Percentiles rank a stretch among this genome's conserved stretches.
Evolutionary conservation across 2,329 filamentous ascomycete genomes (phyloP).

Genomic region (Ophiostoma tasmaniense): DNA sequence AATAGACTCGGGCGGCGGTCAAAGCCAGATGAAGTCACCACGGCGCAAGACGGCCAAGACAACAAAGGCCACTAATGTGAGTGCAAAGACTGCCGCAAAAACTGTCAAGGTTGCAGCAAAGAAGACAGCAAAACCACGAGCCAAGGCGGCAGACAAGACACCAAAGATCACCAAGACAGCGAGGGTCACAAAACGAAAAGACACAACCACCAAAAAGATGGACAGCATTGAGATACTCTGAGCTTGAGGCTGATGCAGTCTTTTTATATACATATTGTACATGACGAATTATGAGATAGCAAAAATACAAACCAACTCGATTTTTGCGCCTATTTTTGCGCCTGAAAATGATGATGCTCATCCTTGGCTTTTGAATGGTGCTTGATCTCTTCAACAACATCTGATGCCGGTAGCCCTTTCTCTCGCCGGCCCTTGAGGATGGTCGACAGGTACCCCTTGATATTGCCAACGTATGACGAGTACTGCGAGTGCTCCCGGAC

Average conservation of each 20-base stretch:
- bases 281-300: neutral
- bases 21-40: neutral
- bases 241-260: neutral
- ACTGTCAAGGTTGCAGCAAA: neutral
- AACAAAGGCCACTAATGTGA: neutral
- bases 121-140: neutral
- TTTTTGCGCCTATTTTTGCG: too few species aligned
- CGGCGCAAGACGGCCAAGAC: neutral
- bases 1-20: neutral
- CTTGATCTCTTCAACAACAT: too few species aligned
- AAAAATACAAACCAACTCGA: neutral
- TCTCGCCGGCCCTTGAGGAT: too few species aligned
- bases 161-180: constrained; percentile 12
- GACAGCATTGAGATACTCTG: neutral
- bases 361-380: too few species aligned
- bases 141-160: constrained; percentile 4
- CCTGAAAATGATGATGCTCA: too few species aligned
- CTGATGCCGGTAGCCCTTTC: too few species aligned
- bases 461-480: too few species aligned
- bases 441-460: too few species aligned
- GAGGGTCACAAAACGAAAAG: constrained; percentile 11
- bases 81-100: neutral
- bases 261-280: neutral
- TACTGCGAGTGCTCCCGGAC: too few species aligned
- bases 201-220: neutral